Percentiles rank a stretch among this genome's conserved stretches.
phyloP scores from a whole-genome alignment of 805 yeast species.

The Candida loeiensis region DNA sequence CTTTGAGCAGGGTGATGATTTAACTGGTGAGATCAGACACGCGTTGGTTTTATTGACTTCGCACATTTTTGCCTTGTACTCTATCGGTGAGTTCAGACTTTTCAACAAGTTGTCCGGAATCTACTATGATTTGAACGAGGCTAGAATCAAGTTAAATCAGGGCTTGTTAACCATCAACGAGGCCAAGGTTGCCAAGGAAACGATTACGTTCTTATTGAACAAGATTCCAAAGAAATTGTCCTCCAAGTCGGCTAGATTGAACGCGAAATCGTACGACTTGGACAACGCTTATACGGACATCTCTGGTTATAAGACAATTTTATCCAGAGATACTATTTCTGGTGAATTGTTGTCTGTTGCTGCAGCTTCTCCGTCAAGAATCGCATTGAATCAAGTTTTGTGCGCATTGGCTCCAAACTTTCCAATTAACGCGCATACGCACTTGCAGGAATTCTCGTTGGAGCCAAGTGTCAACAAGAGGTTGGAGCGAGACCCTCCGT shows the following conservation, averaged over 20 bases:
- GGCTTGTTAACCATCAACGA: slow-evolving; percentile 56
- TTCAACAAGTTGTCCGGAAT: slow-evolving; percentile 52
- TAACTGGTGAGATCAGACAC: slow-evolving; percentile 55
- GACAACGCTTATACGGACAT: slow-evolving; percentile 45
- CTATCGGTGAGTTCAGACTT: slow-evolving; percentile 65
- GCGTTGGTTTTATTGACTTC: slow-evolving; percentile 56
- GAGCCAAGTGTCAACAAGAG: slow-evolving; percentile 46
- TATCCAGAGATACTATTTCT: slow-evolving; percentile 57
- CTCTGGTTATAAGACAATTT: slow-evolving; percentile 63
- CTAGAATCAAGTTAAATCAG: slow-evolving; percentile 50
- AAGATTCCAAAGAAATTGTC: slow-evolving; percentile 60
- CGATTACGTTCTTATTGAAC: slow-evolving; percentile 50
- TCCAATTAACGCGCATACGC: slow-evolving; percentile 46
- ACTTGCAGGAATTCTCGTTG: slow-evolving; percentile 28
- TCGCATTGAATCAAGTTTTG: slow-evolving; percentile 66
- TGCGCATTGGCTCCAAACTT: slow-evolving; percentile 71
- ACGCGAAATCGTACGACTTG: slow-evolving; percentile 37
- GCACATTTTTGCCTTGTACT: slow-evolving; percentile 66
- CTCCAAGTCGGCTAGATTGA: slow-evolving; percentile 38
- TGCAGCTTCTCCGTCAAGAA: slow-evolving; percentile 48
- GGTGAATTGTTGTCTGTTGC: slow-evolving; percentile 51
- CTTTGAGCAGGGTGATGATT: slow-evolving; percentile 36
- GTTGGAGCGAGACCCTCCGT: slow-evolving; percentile 50
- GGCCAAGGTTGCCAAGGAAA: slow-evolving; percentile 43
- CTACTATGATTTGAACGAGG: slow-evolving; percentile 56